Evolutionary conservation across 441 rosid species (phyloP).

Genomic region (Pelargonium citronellum): DNA sequence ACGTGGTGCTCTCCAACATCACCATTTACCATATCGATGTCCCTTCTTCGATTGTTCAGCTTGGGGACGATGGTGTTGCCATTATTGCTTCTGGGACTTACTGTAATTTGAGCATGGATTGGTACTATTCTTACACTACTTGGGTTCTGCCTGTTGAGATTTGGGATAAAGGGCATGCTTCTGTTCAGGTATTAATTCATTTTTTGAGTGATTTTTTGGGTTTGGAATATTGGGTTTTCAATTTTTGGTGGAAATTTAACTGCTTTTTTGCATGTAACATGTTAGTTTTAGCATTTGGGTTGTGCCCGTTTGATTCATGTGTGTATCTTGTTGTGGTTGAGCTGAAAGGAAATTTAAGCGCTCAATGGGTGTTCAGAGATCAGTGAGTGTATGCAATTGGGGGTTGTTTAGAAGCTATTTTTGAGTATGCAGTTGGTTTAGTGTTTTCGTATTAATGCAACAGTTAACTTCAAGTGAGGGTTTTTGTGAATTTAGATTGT

Average conservation of each 20-base stretch:
- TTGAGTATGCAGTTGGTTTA: not conserved
- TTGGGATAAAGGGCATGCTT: constrained; percentile 60
- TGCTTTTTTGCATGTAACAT: not conserved
- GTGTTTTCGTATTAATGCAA: not conserved
- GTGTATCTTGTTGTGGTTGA: not conserved
- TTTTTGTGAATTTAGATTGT: not conserved
- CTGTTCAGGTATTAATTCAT: constrained; percentile 42
- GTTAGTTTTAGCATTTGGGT: no score
- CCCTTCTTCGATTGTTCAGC: constrained; percentile 42
- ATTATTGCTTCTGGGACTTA: constrained; percentile 55
- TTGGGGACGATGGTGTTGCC: constrained; percentile 43
- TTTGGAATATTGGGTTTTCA: not conserved
- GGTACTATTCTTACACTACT: constrained; percentile 58
- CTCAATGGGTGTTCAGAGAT: not conserved
- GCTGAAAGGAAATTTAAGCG: not conserved
- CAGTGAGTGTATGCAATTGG: not conserved
- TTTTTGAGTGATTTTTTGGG: not conserved
- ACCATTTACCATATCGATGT: constrained; percentile 52
- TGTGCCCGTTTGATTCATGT: not conserved
- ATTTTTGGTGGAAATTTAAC: not conserved
- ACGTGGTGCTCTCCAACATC: constrained; percentile 52
- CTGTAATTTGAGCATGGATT: constrained; percentile 61
- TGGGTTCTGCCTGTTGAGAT: constrained; percentile 40
- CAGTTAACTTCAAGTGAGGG: not conserved
- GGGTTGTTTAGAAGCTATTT: not conserved